phyloP scores from a whole-genome alignment of 2,329 filamentous ascomycete genomes.

The Lecanosticta acicola region DNA sequence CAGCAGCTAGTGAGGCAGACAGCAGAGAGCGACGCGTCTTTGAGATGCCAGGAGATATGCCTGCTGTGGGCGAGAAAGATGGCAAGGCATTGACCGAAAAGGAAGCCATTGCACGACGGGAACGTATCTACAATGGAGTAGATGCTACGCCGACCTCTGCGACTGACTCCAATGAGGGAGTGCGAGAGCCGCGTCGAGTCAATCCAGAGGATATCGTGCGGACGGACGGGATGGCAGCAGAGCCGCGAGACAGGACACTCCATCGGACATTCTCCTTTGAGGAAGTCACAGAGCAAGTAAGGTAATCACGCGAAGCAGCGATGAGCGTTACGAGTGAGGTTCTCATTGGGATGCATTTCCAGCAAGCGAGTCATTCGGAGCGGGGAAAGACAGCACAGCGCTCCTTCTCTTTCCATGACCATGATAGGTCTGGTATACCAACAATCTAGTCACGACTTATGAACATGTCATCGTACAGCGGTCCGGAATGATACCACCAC shows the following conservation, averaged over 20 bases:
- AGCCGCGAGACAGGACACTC: conserved; percentile 11
- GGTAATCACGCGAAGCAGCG: conserved; percentile 3
- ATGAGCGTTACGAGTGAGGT: conserved; percentile 8
- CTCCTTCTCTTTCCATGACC: too few relatives aligned
- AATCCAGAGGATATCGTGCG: conserved; percentile 24
- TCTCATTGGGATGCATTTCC: conserved; percentile 1
- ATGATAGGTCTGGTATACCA: too few relatives aligned
- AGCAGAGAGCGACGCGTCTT: conserved; percentile 31
- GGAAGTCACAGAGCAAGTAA: conserved; percentile 8
- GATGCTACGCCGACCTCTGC: conserved; percentile 23
- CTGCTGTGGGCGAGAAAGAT: conserved; percentile 47
- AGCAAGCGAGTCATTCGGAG: conserved; percentile 6
- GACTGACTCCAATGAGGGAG: conserved; percentile 7
- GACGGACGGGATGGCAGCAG: conserved; percentile 3
- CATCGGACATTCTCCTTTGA: conserved; percentile 25
- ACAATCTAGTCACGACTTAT: too few relatives aligned
- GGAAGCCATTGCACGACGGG: conserved; percentile 42
- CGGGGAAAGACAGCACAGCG: background rate
- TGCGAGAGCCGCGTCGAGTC: conserved; percentile 18
- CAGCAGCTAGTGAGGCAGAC: conserved; percentile 25
- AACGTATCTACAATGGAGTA: conserved; percentile 43
- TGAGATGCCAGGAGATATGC: conserved; percentile 53
- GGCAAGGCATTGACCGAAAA: conserved; percentile 45
- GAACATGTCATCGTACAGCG: too few relatives aligned
- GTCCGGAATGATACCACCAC: too few relatives aligned